phyloP scores from a whole-genome alignment of 345 rosid genomes.

The Pistacia integerrima region DNA sequence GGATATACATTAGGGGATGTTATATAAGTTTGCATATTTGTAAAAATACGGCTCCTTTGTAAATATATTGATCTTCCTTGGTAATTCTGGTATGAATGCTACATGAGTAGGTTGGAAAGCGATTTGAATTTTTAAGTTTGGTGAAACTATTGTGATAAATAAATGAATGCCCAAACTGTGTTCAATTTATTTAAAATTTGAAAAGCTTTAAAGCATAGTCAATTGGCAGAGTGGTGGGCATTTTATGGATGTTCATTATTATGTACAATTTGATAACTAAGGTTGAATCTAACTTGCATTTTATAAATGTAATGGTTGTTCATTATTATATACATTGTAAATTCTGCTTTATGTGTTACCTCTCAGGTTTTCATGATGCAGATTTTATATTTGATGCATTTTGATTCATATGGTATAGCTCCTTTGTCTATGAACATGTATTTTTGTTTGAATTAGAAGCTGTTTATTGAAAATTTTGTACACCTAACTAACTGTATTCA shows the following conservation, averaged over 20 bases:
- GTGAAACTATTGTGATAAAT: too few species aligned
- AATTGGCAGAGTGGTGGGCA: background rate
- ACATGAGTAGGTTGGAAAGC: background rate
- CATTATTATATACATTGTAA: too few species aligned
- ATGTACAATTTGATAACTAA: too few species aligned
- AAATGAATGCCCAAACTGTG: too few species aligned
- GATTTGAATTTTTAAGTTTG: background rate
- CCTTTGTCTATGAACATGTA: background rate
- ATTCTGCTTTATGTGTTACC: background rate
- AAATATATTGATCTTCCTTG: too few species aligned
- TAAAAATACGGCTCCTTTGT: too few species aligned
- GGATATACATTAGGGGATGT: background rate
- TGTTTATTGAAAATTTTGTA: too few species aligned
- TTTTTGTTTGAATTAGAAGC: background rate
- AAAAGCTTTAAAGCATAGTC: background rate
- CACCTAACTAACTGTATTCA: background rate
- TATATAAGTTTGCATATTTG: background rate
- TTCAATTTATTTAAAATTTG: too few species aligned
- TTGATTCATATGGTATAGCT: background rate
- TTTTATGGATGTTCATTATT: background rate
- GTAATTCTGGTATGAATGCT: background rate
- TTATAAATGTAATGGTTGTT: too few species aligned
- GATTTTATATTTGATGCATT: background rate
- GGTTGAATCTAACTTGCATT: too few species aligned
- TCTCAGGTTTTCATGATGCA: background rate